Conservation (phyloP, 495 filamentous ascomycete species). For the Daldinia grandis region DNA sequence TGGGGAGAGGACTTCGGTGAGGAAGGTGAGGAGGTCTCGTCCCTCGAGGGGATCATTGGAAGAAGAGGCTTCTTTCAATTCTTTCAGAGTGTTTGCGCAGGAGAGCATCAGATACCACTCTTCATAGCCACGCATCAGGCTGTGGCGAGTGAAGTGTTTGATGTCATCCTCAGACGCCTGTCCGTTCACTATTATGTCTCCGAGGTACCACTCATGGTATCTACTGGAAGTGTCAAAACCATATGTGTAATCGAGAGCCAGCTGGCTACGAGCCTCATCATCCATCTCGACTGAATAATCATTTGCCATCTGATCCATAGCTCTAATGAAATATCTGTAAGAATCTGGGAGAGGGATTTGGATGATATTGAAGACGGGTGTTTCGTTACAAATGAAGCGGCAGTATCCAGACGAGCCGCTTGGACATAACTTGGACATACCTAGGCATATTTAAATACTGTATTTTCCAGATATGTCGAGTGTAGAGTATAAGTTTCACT, state of each 20-base stretch:
- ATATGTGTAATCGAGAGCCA: constrained; percentile 34
- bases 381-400: neutral
- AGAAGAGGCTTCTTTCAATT: constrained; percentile 35
- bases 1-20: constrained; percentile 19
- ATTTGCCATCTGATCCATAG: neutral
- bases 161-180: constrained; percentile 39
- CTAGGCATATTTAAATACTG: neutral
- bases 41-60: constrained; percentile 35
- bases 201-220: constrained; percentile 37
- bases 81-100: constrained; percentile 42
- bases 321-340: neutral
- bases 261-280: neutral
- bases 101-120: constrained; percentile 47
- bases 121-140: constrained; percentile 45
- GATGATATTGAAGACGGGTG: neutral
- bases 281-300: constrained; percentile 7
- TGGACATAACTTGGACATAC: neutral
- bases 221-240: constrained; percentile 46
- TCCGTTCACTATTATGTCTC: constrained; percentile 32
- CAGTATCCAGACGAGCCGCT: neutral
- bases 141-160: constrained; percentile 33
- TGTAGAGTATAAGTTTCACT: neutral
- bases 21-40: constrained; percentile 36
- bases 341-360: neutral
- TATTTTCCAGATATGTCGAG: neutral